phyloP scores from a whole-genome alignment of 1,284 basidiomycete species.

The Hemileia vastatrix region DNA sequence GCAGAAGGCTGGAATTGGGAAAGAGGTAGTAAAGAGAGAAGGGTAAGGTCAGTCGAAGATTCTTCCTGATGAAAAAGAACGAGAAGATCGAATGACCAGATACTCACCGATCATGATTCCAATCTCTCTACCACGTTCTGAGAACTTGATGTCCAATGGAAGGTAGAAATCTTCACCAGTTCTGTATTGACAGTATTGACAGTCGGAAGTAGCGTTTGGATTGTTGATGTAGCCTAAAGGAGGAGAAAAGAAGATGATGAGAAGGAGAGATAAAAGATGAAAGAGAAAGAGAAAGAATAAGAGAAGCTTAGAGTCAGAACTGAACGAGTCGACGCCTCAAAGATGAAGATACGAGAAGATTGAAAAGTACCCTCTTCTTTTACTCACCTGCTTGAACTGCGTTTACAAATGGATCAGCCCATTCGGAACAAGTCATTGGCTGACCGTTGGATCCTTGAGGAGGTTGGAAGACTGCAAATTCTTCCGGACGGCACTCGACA shows the following conservation, averaged over 20 bases:
- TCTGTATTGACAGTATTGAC: constrained; percentile 63
- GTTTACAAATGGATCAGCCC: constrained; percentile 56
- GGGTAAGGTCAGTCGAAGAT: background rate
- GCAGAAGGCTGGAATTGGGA: no score
- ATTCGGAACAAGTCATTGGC: constrained; percentile 59
- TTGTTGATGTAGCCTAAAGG: constrained; percentile 73
- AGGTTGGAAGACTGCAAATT: constrained; percentile 55
- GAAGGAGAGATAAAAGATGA: no score
- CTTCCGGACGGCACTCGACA: constrained; percentile 55
- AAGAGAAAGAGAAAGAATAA: no score
- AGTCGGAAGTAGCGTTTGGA: constrained; percentile 53
- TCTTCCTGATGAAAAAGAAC: background rate
- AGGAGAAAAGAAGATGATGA: no score
- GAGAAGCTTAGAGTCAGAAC: no score
- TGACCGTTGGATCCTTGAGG: constrained; percentile 50
- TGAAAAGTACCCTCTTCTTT: no score
- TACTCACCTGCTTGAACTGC: constrained; percentile 54
- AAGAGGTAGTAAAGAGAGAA: background rate
- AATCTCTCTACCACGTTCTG: constrained; percentile 30
- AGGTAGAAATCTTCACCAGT: constrained; percentile 37
- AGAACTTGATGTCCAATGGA: constrained; percentile 29
- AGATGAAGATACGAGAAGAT: no score
- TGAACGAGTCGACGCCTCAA: no score
- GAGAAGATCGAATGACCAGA: background rate
- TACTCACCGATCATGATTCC: constrained; percentile 30